phyloP scores from a whole-genome alignment of 331 rosid genomes.

The Quercus tomentella region DNA sequence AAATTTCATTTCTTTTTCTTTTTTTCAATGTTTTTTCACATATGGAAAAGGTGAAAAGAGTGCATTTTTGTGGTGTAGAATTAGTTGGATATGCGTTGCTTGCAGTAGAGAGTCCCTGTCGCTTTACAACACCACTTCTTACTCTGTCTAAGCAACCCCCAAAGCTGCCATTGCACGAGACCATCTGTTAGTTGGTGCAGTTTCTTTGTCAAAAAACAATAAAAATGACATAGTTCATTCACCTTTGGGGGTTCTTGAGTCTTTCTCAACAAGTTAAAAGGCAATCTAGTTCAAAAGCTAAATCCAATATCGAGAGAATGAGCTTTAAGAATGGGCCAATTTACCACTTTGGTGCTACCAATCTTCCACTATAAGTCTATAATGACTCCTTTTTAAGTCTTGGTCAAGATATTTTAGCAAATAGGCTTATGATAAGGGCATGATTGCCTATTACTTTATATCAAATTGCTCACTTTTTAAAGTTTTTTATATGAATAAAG shows the following conservation, averaged over 20 bases:
- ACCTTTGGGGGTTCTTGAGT: neutral
- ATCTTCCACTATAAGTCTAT: neutral
- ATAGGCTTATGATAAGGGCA: conserved; percentile 18
- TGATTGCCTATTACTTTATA: conserved; percentile 2
- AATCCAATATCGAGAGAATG: neutral
- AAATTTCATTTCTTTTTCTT: no score
- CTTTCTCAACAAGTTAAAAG: conserved; percentile 20
- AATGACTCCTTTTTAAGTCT: conserved; percentile 4
- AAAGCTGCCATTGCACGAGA: conserved; percentile 40
- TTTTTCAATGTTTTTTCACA: no score
- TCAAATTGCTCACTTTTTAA: neutral
- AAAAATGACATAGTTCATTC: neutral
- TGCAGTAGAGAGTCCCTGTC: conserved; percentile 23
- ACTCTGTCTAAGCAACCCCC: conserved; percentile 33
- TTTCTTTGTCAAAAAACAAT: neutral
- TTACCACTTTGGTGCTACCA: neutral
- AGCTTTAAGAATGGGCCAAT: conserved; percentile 3
- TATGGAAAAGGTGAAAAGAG: neutral
- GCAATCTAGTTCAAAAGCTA: neutral
- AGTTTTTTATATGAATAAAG: no score
- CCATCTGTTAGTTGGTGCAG: conserved; percentile 19
- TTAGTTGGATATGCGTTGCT: conserved; percentile 23
- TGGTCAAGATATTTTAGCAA: conserved; percentile 1
- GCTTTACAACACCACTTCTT: conserved; percentile 30
- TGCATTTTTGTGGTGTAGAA: neutral